Conservation (phyloP, 495 filamentous ascomycete species). For the Penicillium pulvis region DNA sequence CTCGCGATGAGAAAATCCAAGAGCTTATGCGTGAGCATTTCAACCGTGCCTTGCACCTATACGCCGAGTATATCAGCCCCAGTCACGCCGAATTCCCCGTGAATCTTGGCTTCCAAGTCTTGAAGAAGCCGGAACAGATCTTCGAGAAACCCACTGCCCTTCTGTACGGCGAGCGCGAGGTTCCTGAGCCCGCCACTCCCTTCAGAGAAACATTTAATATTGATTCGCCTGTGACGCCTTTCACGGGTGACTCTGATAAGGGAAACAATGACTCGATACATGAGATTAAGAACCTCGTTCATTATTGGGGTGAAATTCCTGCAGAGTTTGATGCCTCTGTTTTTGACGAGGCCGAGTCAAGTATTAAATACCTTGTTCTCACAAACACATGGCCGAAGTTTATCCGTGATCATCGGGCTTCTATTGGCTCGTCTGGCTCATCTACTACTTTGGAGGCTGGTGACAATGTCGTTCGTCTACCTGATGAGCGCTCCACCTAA, state of each 20-base stretch:
- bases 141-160: constrained; percentile 47
- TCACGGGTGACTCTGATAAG: constrained; percentile 26
- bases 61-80: constrained; percentile 56
- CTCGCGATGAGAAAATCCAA: constrained; percentile 21
- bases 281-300: constrained; percentile 30
- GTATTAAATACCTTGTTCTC: constrained; percentile 68
- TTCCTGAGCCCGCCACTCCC: constrained; percentile 33
- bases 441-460: constrained; percentile 4
- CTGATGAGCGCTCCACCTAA: neutral
- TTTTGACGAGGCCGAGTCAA: constrained; percentile 61
- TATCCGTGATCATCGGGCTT: constrained; percentile 33
- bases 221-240: neutral
- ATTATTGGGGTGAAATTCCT: constrained; percentile 48
- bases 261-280: constrained; percentile 14
- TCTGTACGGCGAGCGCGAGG: constrained; percentile 35
- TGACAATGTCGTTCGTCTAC: neutral
- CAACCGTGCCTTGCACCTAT: constrained; percentile 58
- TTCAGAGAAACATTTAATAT: constrained; percentile 25
- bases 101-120: constrained; percentile 58
- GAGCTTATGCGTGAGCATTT: constrained; percentile 45
- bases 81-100: constrained; percentile 62
- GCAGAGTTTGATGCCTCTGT: constrained; percentile 51
- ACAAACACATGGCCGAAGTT: constrained; percentile 74
- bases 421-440: constrained; percentile 16
- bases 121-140: constrained; percentile 48